Conservation (phyloP, 2,329 filamentous ascomycete species). For the Aspergillaceae sp. region DNA sequence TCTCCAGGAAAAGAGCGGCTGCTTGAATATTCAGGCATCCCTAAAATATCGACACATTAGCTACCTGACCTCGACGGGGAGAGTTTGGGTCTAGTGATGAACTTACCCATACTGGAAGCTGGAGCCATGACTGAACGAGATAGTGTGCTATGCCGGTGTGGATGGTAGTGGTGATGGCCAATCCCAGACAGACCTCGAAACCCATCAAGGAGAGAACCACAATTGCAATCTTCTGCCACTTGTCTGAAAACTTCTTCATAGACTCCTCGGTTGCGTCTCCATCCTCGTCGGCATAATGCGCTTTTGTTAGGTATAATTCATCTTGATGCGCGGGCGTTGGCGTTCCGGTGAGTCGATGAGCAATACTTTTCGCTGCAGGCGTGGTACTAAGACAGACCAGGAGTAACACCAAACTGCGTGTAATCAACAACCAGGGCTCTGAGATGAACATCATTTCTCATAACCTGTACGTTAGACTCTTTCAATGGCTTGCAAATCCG, state of each 20-base stretch:
- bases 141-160: constrained; percentile 19
- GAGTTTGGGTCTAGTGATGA: background rate
- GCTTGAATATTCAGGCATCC: constrained; percentile 25
- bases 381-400: constrained; percentile 16
- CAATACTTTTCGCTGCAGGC: constrained; percentile 18
- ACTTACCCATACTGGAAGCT: constrained; percentile 55
- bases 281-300: constrained; percentile 60
- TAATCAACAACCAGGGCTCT: constrained; percentile 13
- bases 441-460: constrained; percentile 15
- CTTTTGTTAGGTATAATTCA: constrained; percentile 16
- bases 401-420: constrained; percentile 17
- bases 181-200: constrained; percentile 47
- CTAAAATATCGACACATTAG: constrained; percentile 8
- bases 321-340: constrained; percentile 8
- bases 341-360: constrained; percentile 9
- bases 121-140: constrained; percentile 52
- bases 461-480: background rate
- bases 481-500: no score
- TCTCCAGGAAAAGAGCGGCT: constrained; percentile 25
- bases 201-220: constrained; percentile 48
- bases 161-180: constrained; percentile 47
- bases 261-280: constrained; percentile 59
- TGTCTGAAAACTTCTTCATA: constrained; percentile 53
- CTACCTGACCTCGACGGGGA: background rate
- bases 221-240: constrained; percentile 48